Evolutionary conservation across 2,329 filamentous ascomycete genomes (phyloP), one percentile per base, ranked within the genome.

Genomic region (Emmonsiellopsis sp.): DNA sequence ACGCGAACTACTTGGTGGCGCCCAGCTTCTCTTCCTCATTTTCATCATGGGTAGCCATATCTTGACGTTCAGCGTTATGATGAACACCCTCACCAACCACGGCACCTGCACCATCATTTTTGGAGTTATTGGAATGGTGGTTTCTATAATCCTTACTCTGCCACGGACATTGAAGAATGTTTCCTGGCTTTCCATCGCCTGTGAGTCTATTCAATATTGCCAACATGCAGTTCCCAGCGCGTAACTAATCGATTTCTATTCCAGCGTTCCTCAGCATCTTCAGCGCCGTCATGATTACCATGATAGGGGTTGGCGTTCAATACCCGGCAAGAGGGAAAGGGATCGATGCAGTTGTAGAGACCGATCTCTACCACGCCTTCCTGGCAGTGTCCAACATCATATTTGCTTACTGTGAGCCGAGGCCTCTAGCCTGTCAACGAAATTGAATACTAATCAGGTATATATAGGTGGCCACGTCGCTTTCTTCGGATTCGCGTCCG

Each of bases 41-140:
- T 86, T 88, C 69, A 78, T 86, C 60, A 83, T 85, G 68, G 83
- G 79, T 36, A 85, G 83, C n/a, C 86, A 89, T 68, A 74, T 86
- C 50, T 71, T 88, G 56, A 86, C 84, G 0, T 87, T 87, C 58
- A 78, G 77, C 34, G 84, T 87, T 61, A 84, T 84, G 59, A 79
- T 87, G 68, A 83, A 83, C 60, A 81, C 77, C 49, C 73, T 88
- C 50, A 83, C 82, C 4, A 66, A 78, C 3, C 77, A 85, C 57
- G 79, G 75, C 0, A 76, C 78, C 0, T 87, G 84, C 66, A 83
- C 82, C 3, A 80, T 87, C 53, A 72, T 82, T 1, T 87, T 82
- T 69, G 79, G 77, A 3, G 71, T 83, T n/a, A 71, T 83, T 1
- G 83, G 82, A 0, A 62, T 83, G 56, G 61, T 77, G 4, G 55